Evolutionary conservation across 805 yeast genomes (phyloP), one percentile per base, ranked within the genome.

Genomic region (Ascoidea asiatica): DNA sequence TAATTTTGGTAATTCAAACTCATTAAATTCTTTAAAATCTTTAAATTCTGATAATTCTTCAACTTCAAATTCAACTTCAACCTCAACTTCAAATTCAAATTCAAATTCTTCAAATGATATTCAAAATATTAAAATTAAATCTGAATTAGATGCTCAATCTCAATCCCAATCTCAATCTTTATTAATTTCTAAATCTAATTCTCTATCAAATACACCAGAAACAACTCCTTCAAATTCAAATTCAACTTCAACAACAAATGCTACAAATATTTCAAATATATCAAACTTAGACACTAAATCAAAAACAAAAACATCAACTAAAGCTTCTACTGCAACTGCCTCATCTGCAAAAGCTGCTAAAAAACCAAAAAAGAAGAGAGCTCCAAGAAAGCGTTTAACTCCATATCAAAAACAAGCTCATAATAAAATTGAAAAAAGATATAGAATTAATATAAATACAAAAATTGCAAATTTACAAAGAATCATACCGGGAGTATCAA

Each of bases 381-480:
- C 74, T 13, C 72, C 73, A 40, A 61, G 79, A 56, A 75, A 75
- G 60, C 67, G 77, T 58, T 57, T 75, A 44, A 73, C 80, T 6
- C 66, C 67, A 5, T 68, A 70, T 51, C 87, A 80, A 60, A 77
- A 79, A 52, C 75, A 75, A 53, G 85, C 85, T 0, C 89, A 81
- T 56, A 80, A 80, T 62, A 76, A 75, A 59, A 78, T 81, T 49
- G 88, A 81, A 55, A 77, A 80, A 56, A 71, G 79, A 47, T 80
- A 81, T 58, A 65, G 87, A 56, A 79, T 78, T 48, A 80, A 80
- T 58, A 79, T 81, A 57, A 80, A 80, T 56, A 75, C 82, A 11
- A 80, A 79, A 57, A 81, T 81, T 45, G 82, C 82, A 4, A 77
- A 77, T 23, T 60, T 80, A 44, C 84, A 79, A 55, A 72, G 71